Conservation (phyloP, 345 rosid genomes). For the Limnanthes douglasii region DNA sequence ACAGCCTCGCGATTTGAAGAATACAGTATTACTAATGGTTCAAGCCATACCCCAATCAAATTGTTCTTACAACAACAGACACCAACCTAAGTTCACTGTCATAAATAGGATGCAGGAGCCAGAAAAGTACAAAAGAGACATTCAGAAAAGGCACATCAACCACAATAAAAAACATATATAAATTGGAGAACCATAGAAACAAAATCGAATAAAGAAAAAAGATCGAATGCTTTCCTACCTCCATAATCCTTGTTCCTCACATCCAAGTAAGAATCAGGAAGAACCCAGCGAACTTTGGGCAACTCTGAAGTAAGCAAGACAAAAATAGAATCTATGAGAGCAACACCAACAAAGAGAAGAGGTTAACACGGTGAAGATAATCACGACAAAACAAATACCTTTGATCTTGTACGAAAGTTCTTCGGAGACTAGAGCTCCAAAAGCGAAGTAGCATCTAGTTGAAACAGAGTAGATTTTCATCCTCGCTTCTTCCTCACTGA, state of each 20-base stretch:
- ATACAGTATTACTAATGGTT: too few relatives aligned
- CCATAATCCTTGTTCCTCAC: conserved; percentile 89
- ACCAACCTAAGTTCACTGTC: too few relatives aligned
- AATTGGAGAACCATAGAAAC: background rate
- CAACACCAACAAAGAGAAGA: background rate
- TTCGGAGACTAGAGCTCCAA: conserved; percentile 74
- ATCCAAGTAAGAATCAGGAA: conserved; percentile 93
- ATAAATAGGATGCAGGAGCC: too few relatives aligned
- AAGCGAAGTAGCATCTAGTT: conserved; percentile 62
- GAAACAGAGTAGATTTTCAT: conserved; percentile 83
- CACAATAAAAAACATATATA: background rate
- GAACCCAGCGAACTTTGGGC: conserved; percentile 86
- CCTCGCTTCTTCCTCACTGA: conserved; percentile 82
- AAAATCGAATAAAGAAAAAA: background rate
- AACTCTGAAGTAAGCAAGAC: conserved; percentile 27
- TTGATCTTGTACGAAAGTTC: conserved; percentile 60
- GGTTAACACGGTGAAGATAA: background rate
- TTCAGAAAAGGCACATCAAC: too few relatives aligned
- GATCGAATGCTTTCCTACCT: conserved; percentile 27
- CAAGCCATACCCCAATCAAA: too few relatives aligned
- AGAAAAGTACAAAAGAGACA: too few relatives aligned
- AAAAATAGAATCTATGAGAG: background rate
- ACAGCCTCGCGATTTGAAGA: too few relatives aligned
- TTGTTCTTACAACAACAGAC: too few relatives aligned
- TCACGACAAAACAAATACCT: conserved; percentile 23